Evolutionary conservation across 768 basidiomycete species (phyloP).

Genomic region (Russula abietina): DNA sequence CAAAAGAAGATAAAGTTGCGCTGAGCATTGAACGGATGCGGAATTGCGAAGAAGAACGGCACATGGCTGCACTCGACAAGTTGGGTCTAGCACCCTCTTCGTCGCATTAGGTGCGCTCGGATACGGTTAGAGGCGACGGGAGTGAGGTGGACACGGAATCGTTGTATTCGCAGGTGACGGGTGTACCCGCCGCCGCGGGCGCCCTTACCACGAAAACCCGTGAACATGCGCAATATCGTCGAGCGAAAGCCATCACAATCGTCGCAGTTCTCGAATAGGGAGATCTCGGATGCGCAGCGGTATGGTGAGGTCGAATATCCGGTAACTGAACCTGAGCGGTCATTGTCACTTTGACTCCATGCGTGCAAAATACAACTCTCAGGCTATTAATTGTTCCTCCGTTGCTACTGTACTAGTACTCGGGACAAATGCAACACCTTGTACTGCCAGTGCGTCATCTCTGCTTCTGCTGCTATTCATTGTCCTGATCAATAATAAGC

Average conservation of each 20-base stretch:
- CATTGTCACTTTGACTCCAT: no score
- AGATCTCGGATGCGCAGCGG: conserved; percentile 51
- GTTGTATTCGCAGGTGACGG: conserved; percentile 66
- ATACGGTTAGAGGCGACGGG: not conserved
- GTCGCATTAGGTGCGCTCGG: conserved; percentile 6
- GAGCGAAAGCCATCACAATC: conserved; percentile 33
- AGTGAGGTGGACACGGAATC: conserved; percentile 40
- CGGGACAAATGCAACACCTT: no score
- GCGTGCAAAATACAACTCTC: no score
- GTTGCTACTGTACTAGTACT: no score
- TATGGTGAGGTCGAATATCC: no score
- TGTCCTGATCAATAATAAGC: no score
- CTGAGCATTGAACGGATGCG: conserved; percentile 39
- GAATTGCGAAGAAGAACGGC: conserved; percentile 46
- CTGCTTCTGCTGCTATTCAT: no score
- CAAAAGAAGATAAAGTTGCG: conserved; percentile 23
- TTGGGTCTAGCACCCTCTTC: conserved; percentile 16
- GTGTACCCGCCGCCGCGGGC: conserved; percentile 49
- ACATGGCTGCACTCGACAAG: conserved; percentile 36
- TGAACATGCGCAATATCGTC: conserved; percentile 34
- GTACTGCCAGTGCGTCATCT: no score
- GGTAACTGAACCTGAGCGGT: no score
- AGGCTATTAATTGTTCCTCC: no score
- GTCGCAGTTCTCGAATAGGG: conserved; percentile 42
- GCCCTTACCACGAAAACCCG: conserved; percentile 68